These are phyloP conservation scores for Tremellales sp. DNA, from an alignment of 1,284 basidiomycete species.

Conservation along the genomic window DNA sequence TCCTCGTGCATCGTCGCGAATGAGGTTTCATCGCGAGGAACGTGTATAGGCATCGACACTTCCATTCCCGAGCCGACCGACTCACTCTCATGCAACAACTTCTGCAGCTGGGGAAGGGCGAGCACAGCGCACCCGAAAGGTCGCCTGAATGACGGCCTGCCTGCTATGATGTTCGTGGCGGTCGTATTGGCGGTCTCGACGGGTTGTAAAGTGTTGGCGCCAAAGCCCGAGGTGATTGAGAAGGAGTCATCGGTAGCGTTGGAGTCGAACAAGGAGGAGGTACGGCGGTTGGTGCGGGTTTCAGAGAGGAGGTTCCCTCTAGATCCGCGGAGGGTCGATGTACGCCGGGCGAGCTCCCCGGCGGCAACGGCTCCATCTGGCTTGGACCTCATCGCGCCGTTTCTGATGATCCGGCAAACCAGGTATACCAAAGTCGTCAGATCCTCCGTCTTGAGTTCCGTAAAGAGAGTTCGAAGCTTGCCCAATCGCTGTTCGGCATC, in stretches of 20 bases:
- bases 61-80: slow-evolving; percentile 64
- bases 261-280: slow-evolving; percentile 21
- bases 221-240: slow-evolving; percentile 41
- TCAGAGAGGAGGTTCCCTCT: slow-evolving; percentile 10
- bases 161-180: slow-evolving; percentile 10
- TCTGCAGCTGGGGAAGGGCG: slow-evolving; percentile 72
- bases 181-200: slow-evolving; percentile 9
- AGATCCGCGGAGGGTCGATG: slow-evolving; percentile 44
- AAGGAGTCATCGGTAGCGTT: slow-evolving; percentile 42
- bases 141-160: slow-evolving; percentile 58
- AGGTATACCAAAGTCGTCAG: slow-evolving; percentile 77
- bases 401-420: slow-evolving; percentile 85
- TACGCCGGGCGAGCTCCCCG: slow-evolving; percentile 48
- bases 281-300: slow-evolving; percentile 10
- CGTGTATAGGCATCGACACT: slow-evolving; percentile 82
- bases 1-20: slow-evolving; percentile 95
- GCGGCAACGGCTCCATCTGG: slow-evolving; percentile 33
- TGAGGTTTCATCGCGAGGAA: slow-evolving; percentile 74
- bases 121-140: slow-evolving; percentile 93
- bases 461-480: slow-evolving; percentile 79
- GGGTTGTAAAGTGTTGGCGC: slow-evolving; percentile 24
- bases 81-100: slow-evolving; percentile 44
- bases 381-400: slow-evolving; percentile 76
- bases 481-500: slow-evolving; percentile 55
- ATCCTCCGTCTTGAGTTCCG: slow-evolving; percentile 79